Evolutionary conservation across 306 rosid species (phyloP), one percentile per base, ranked within the genome.

Genomic region (Glycyrrhiza uralensis): DNA sequence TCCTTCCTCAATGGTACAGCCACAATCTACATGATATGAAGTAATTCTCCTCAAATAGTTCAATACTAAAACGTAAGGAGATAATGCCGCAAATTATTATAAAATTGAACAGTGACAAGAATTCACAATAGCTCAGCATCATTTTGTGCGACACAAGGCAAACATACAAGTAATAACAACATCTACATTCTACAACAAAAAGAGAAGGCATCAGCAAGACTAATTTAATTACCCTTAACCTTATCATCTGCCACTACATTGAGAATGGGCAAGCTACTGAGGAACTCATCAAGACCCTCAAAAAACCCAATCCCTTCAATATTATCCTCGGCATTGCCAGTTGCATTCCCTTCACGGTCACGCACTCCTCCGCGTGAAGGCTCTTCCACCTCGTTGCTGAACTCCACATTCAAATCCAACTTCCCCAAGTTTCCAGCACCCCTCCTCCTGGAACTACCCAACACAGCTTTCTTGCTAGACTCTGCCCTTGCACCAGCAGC

Each of bases 371-470:
- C 82, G 0, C 76, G 81, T 1, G 84, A 76, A 2, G 85, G 85
- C 80, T 91, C 99, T 70, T 94, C 97, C 14, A 60, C 89, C 61
- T 91, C 99, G 63, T 94, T 94, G 56, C 90, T 94, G 12, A 89
- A 88, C 88, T 94, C 97, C 71, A 91, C 97, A 82, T 94, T 94
- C 91, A 94, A 89, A 83, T 94, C 99, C 85, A 88, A 72, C 62
- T 87, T 88, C 13, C 86, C 87, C 84, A 87, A 66, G 54, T 86
- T 88, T 13, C 83, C 87, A 1, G 83, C 86, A 62, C 94, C 97
- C 76, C 82, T 84, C 80, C 82, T 87, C 78, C 82, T 87, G 2
- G 87, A 74, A 45, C 82, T 57, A 79, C 68, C 78, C 1, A 45
- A 42, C 9, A 66, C 85, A 19, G 73, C 71, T 80, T 77, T 89